Base-by-base conservation (phyloP, 2,329 filamentous ascomycete species). In the Trichoderma arundinaceum region DNA sequence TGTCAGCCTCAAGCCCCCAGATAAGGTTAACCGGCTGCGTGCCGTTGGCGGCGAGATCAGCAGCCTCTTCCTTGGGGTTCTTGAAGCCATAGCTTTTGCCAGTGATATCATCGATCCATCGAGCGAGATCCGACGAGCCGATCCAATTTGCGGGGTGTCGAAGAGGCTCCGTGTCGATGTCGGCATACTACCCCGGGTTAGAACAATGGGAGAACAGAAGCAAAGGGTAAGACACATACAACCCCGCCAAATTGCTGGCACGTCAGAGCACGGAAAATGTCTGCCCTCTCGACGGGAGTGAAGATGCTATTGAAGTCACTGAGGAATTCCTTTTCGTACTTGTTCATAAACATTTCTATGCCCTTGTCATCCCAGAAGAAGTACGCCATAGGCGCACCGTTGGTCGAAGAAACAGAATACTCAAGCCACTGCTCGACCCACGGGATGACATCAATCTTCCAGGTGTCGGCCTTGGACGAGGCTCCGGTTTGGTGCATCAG, bases 121-220 rank as follows among this genome's bases (percentile, higher is more conserved):
- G 28, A 7, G 66, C 38, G 28, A 72, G 49, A 58, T 72, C 71
- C 22, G 68, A 49, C 33, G 67, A 43, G 39, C 43, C 52, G 57
- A 72, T 68, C 71, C 71, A 72, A 28, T 65, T 44, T 2, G 64
- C 69, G 1, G 71, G 71, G 48, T 69, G 70, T 9, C 68, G 61
- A 4, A 72, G 68, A 32, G 71, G 71, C 43, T 71, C 70, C 7
- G 71, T 72, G 33, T 72, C 70, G 10, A 72, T 68, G 38, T 72
- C 71, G 64, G 66, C 71, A 38, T 72, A 72, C 71, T 71, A 28
- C 19, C n/a, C 7, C 19, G 28, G 44, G 49, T 59, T 48, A 41
- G 33, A 12, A 13, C 8, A 13, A n/a, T 28, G 9, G 38, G 28
- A 12, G 19, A n/a, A n/a, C 1, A 8, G 1, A 7, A 8, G 8